phyloP scores from a whole-genome alignment of 441 rosid species.

The Aleurites moluccanus region DNA sequence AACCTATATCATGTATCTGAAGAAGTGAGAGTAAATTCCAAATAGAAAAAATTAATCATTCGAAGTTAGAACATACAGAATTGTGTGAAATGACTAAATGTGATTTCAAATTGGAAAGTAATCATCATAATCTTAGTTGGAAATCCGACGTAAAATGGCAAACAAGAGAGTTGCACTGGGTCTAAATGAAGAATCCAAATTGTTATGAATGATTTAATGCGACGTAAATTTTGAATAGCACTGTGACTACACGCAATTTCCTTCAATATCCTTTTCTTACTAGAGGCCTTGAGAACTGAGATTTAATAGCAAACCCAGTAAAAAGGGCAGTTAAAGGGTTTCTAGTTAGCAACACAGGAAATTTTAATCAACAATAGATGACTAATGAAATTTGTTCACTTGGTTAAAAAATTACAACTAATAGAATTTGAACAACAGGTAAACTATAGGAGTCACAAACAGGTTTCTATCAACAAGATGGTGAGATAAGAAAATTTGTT shows the following conservation, averaged over 20 bases:
- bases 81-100: too few relatives aligned
- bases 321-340: background rate
- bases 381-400: background rate
- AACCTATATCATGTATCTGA: slow-evolving; percentile 46
- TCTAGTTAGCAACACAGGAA: background rate
- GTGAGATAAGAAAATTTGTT: background rate
- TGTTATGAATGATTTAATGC: background rate
- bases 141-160: background rate
- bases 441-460: background rate
- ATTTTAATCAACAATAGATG: background rate
- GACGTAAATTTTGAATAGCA: background rate
- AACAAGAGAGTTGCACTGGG: background rate
- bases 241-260: background rate
- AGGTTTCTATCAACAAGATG: background rate
- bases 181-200: background rate
- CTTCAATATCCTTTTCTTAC: background rate
- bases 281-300: background rate
- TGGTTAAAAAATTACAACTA: background rate
- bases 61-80: background rate
- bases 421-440: background rate
- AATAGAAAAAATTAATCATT: slow-evolving; percentile 1
- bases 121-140: background rate
- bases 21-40: slow-evolving; percentile 5
- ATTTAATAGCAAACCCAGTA: background rate
- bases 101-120: too few relatives aligned